Evolutionary conservation across 2,329 filamentous ascomycete genomes (phyloP), one percentile per base, ranked within the genome.

Genomic region (Cordyceps fumosorosea): DNA sequence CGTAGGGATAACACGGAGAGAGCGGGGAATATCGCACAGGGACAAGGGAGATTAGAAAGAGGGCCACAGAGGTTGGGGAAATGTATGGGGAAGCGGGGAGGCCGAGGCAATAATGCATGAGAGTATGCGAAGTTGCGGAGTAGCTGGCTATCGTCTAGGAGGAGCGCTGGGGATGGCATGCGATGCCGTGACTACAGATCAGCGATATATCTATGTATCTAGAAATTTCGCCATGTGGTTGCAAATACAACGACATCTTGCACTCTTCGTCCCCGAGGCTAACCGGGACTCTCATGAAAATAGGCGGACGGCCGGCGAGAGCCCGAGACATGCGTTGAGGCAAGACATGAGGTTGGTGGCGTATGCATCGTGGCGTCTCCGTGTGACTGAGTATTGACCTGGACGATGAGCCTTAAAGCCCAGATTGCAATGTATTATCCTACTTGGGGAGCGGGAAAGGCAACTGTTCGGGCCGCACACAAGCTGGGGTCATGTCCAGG

Each of bases 1-100:
- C 4, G 8, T 10, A 32, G 42, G 53, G n/a, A 18, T 6, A 56
- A 56, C 24, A 20, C 16, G 55, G 26, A 37, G 24, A 42, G 56
- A 29, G 56, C 42, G 56, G 56, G 34, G 11, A 3, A 29, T n/a
- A 37, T 37, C 47, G 40, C 22, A 22, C 44, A 7, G 44, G 44
- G 44, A 22, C 40, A 44, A 42, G 16, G n/a, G 16, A 45, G 16
- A 22, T 24, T 22, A 47, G 24, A 20, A 40, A 40, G 32, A 24
- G 16, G 24, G 14, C 24, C 24, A 18, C 6, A 55, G 20, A 57
- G 26, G 55, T 57, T 57, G 55, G 55, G 29, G 56, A 51, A 52
- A 44, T 51, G 16, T 22, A 59, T 44, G 56, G 56, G 29, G 56
- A 59, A 52, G 56, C 56, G 47, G 47, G 56, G 56, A 51, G 56